A percentile compares a stretch with the other conserved stretches of the same genome.
Conservation (phyloP, 257 asterid species). For the Solanum bulbocastanum region DNA sequence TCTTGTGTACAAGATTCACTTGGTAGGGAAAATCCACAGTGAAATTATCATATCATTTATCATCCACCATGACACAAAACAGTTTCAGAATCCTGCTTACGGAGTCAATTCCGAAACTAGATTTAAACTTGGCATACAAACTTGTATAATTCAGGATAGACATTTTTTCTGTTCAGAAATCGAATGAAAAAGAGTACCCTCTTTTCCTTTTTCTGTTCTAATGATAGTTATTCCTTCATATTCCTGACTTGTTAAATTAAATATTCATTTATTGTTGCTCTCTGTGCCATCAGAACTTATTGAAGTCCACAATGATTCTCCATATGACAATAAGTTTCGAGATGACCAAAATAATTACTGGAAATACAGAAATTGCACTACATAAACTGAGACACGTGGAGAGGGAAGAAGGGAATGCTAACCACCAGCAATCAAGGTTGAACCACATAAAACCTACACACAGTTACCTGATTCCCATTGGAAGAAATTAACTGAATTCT, state of each 20-base stretch:
- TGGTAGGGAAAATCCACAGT: background rate
- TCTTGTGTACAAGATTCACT: background rate
- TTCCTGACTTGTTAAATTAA: background rate
- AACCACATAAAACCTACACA: background rate
- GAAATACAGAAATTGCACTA: background rate
- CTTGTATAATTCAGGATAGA: background rate
- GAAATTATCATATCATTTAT: background rate
- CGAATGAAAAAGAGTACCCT: background rate
- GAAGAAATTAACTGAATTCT: constrained; percentile 71
- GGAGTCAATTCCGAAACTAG: background rate
- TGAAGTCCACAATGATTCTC: background rate
- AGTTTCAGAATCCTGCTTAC: background rate
- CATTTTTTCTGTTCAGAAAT: background rate
- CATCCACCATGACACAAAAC: background rate
- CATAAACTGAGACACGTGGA: background rate
- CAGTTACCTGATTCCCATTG: constrained; percentile 56
- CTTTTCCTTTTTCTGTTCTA: background rate
- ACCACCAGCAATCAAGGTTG: background rate
- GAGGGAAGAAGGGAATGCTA: background rate
- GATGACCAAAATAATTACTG: background rate
- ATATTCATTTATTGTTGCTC: background rate
- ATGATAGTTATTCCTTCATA: background rate
- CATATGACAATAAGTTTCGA: background rate
- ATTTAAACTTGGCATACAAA: background rate
- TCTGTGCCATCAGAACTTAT: background rate